Conservation (phyloP, 768 basidiomycete species). For the Galerina sulciceps region DNA sequence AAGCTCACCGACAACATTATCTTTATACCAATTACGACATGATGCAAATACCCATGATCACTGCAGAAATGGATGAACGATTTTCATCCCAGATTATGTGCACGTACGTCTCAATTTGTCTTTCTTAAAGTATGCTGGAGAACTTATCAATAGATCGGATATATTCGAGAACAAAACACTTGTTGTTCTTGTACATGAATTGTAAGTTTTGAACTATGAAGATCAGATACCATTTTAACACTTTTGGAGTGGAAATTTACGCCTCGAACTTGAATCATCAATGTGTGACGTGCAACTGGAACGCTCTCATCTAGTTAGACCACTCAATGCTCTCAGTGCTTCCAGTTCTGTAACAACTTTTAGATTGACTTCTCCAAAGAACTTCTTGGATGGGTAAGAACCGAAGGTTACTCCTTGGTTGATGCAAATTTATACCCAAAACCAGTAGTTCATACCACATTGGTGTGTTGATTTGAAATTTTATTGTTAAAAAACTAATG, state of each 20-base stretch:
- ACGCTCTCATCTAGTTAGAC: conserved; percentile 77
- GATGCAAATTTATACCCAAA: conserved; percentile 87
- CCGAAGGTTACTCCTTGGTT: conserved; percentile 70
- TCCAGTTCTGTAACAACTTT: not conserved
- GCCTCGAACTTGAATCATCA: conserved; percentile 79
- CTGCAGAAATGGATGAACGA: conserved; percentile 62
- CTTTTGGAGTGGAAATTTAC: conserved; percentile 81
- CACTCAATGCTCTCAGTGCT: not conserved
- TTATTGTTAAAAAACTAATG: not conserved
- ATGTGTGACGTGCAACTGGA: conserved; percentile 79
- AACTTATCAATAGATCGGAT: conserved; percentile 56
- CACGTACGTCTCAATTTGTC: conserved; percentile 62
- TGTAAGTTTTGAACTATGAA: conserved; percentile 56
- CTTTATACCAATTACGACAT: conserved; percentile 78
- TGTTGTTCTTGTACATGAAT: conserved; percentile 92
- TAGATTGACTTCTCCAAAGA: conserved; percentile 87
- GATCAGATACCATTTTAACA: not conserved
- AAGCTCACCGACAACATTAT: conserved; percentile 85
- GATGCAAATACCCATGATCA: conserved; percentile 81
- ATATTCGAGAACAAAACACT: conserved; percentile 78
- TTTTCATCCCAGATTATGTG: conserved; percentile 88
- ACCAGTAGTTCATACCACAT: conserved; percentile 33
- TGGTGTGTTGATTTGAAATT: conserved; percentile 6
- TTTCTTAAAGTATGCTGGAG: conserved; percentile 1
- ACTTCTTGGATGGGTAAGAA: conserved; percentile 77